Percentiles rank a stretch among this genome's conserved stretches.
Conservation (phyloP, 2,329 filamentous ascomycete species). For the Aspergillus sp. region DNA sequence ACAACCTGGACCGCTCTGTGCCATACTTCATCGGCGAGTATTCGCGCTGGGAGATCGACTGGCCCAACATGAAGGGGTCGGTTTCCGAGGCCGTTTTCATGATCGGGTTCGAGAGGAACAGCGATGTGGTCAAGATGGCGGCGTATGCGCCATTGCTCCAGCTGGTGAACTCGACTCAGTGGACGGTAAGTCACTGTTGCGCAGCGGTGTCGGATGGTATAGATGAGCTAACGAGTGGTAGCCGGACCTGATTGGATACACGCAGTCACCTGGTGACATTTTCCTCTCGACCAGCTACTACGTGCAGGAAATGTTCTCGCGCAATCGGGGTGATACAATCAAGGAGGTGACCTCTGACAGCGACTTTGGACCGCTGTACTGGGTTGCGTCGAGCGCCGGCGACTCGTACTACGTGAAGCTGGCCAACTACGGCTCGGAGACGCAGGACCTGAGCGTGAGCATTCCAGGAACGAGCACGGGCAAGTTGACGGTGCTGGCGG, state of each 20-base stretch:
- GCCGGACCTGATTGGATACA: constrained; percentile 30
- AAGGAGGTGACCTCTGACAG: constrained; percentile 23
- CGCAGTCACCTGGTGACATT: constrained; percentile 21
- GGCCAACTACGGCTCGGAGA: constrained; percentile 22
- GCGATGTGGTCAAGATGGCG: constrained; percentile 33
- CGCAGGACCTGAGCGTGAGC: constrained; percentile 22
- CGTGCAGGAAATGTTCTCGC: constrained; percentile 32
- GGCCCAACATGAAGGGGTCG: constrained; percentile 44
- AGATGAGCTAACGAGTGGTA: constrained; percentile 8
- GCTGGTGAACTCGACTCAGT: constrained; percentile 32
- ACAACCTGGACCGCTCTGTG: constrained; percentile 47
- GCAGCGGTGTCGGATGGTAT: background rate
- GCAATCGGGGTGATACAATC: constrained; percentile 26
- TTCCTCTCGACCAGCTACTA: constrained; percentile 31
- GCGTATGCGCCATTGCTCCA: constrained; percentile 34
- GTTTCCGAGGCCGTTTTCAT: constrained; percentile 66
- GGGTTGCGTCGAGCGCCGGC: constrained; percentile 27
- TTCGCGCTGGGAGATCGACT: constrained; percentile 20
- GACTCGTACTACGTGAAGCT: constrained; percentile 26
- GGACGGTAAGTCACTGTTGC: constrained; percentile 21
- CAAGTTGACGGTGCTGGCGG: constrained; percentile 21
- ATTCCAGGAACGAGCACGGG: constrained; percentile 18
- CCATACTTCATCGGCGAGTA: constrained; percentile 31
- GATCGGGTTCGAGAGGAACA: constrained; percentile 49
- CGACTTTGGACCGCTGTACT: constrained; percentile 30